Percentiles rank a stretch among this genome's conserved stretches.
These are phyloP conservation scores for Russula brevipes DNA, from an alignment of 768 basidiomycete genomes.

Conservation along the genomic window DNA sequence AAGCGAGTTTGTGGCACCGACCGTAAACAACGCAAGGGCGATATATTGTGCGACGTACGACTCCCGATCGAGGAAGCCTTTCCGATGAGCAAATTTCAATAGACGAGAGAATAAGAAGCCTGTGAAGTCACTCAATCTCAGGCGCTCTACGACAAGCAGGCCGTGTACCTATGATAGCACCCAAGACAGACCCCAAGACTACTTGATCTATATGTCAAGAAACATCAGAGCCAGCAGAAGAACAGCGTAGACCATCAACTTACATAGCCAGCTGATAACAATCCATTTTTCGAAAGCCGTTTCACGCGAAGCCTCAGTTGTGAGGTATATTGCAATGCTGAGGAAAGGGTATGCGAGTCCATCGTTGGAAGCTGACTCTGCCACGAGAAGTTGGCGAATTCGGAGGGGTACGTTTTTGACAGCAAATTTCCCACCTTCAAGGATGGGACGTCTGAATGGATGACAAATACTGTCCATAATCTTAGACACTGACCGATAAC, in stretches of 20 bases:
- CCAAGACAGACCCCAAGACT: slow-evolving; percentile 64
- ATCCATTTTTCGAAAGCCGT: slow-evolving; percentile 81
- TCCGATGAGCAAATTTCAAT: slow-evolving; percentile 63
- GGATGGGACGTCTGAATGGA: background rate
- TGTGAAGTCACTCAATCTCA: slow-evolving; percentile 25
- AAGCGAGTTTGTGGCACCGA: slow-evolving; percentile 73
- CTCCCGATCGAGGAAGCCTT: slow-evolving; percentile 68
- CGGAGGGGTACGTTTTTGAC: slow-evolving; percentile 64
- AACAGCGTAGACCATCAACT: slow-evolving; percentile 26
- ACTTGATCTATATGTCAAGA: slow-evolving; percentile 60
- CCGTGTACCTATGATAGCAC: slow-evolving; percentile 45
- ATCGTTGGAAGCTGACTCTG: slow-evolving; percentile 93
- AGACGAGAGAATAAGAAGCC: slow-evolving; percentile 66
- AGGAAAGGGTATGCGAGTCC: slow-evolving; percentile 94
- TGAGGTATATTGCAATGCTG: slow-evolving; percentile 79
- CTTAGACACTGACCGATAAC: slow-evolving; percentile 53
- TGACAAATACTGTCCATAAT: background rate
- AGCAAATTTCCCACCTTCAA: slow-evolving; percentile 66
- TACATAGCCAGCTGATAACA: slow-evolving; percentile 77
- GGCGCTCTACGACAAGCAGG: background rate
- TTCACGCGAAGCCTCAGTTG: slow-evolving; percentile 55
- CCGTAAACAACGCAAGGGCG: slow-evolving; percentile 64
- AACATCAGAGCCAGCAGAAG: background rate
- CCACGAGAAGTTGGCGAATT: slow-evolving; percentile 74
- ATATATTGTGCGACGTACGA: slow-evolving; percentile 86